Conservation (phyloP, 345 rosid species). For the Diplotaxis tenuifolia region DNA sequence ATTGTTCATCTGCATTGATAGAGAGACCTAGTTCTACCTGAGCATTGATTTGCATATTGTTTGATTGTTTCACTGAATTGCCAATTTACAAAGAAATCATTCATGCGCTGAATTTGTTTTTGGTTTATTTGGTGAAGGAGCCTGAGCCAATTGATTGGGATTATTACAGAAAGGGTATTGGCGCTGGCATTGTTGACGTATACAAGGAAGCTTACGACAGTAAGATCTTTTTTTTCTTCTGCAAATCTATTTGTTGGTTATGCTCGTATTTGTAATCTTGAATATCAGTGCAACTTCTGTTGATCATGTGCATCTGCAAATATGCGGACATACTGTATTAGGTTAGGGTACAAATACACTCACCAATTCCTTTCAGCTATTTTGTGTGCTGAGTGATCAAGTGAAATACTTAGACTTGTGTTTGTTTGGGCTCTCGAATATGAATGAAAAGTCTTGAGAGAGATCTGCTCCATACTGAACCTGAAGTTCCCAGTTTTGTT, state of each 20-base stretch:
- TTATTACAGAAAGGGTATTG: slow-evolving; percentile 78
- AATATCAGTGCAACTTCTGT: no score
- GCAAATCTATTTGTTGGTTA: no score
- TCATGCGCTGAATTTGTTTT: neutral
- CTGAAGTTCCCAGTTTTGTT: neutral
- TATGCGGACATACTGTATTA: neutral
- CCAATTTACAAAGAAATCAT: neutral
- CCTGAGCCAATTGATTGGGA: slow-evolving; percentile 98
- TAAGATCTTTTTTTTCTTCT: neutral
- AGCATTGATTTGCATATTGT: no score
- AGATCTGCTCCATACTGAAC: neutral
- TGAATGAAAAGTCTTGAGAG: neutral
- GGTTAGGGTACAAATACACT: neutral
- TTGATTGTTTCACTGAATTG: no score
- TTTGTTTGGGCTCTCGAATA: neutral
- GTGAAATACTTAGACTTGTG: no score
- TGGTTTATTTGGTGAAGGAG: slow-evolving; percentile 49
- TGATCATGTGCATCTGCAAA: neutral
- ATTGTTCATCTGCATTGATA: no score
- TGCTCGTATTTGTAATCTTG: no score
- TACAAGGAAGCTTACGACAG: neutral
- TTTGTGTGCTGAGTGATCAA: no score
- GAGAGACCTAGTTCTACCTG: no score
- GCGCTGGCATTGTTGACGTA: slow-evolving; percentile 33
- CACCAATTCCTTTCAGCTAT: neutral